Percentiles rank a stretch among this genome's conserved stretches.
Evolutionary conservation across 352 stramenopile species (phyloP).

Genomic region (Phytophthora capsici): DNA sequence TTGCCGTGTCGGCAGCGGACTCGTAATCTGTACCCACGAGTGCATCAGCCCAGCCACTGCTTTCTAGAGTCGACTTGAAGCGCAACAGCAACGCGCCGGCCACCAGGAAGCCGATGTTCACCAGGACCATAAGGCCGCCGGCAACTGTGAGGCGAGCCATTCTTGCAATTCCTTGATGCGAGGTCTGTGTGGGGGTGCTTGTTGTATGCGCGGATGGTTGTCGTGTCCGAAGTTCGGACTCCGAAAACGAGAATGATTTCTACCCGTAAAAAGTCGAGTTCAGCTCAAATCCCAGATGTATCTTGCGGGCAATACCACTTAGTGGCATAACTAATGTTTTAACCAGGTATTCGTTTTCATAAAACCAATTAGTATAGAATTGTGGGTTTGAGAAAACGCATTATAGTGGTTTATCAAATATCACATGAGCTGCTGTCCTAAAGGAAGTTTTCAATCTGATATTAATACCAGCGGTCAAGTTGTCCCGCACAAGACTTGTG

Average conservation of each 20-base stretch:
- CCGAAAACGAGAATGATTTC: constrained; percentile 32
- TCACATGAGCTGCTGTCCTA: not conserved
- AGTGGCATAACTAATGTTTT: too few species aligned
- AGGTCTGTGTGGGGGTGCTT: not conserved
- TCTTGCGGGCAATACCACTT: constrained; percentile 4
- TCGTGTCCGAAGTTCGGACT: constrained; percentile 11
- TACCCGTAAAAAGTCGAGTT: constrained; percentile 11
- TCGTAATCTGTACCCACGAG: constrained; percentile 79
- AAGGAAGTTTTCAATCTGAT: not conserved
- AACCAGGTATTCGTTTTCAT: too few species aligned
- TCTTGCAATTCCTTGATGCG: not conserved
- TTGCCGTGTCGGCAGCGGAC: constrained; percentile 45
- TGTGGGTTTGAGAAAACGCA: too few species aligned
- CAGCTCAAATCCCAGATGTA: constrained; percentile 24
- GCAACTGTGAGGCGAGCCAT: constrained; percentile 51
- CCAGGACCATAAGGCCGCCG: constrained; percentile 67
- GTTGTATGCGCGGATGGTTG: not conserved
- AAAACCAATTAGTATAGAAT: too few species aligned
- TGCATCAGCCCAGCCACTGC: constrained; percentile 77
- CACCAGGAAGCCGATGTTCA: constrained; percentile 79
- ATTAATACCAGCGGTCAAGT: not conserved
- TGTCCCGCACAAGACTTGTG: not conserved
- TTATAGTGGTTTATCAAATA: too few species aligned
- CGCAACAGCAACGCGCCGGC: constrained; percentile 70
- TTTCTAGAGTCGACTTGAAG: constrained; percentile 61